phyloP scores from a whole-genome alignment of 305 asterid species.

The Plantago coronopus region DNA sequence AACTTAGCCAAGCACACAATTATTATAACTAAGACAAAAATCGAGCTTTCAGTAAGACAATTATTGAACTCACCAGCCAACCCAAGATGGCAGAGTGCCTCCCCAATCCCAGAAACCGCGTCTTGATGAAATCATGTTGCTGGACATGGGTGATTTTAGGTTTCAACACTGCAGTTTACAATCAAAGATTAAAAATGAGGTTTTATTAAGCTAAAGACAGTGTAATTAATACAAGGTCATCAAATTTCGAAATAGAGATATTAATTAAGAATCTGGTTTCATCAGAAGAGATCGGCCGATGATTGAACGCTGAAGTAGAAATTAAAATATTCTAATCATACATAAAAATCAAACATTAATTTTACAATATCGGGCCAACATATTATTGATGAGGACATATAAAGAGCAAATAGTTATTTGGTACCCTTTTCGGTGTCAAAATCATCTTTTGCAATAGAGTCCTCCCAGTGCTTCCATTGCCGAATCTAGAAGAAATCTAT shows the following conservation, averaged over 20 bases:
- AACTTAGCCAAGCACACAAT: not conserved
- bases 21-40: not conserved
- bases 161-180: conserved; percentile 48
- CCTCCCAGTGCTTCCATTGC: conserved; percentile 96
- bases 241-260: not conserved
- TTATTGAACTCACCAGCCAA: conserved; percentile 68
- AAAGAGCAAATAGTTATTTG: not conserved
- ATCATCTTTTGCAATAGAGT: conserved; percentile 58
- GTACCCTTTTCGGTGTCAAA: conserved; percentile 51
- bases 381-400: not conserved
- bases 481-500: conserved; percentile 50
- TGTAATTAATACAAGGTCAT: too few relatives aligned
- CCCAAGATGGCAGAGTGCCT: conserved; percentile 45
- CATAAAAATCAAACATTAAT: not conserved
- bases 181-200: conserved; percentile 19
- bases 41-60: conserved; percentile 8
- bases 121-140: conserved; percentile 80
- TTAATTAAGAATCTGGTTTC: conserved; percentile 10
- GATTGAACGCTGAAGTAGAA: not conserved
- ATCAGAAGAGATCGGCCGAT: not conserved
- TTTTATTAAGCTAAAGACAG: not conserved
- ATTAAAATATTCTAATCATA: conserved; percentile 9
- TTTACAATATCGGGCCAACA: conserved; percentile 17
- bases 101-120: conserved; percentile 68
- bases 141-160: conserved; percentile 72